A percentile compares a stretch with the other conserved stretches of the same genome.
Conservation (phyloP, 2,329 filamentous ascomycete species). For the Penicillium sp. region DNA sequence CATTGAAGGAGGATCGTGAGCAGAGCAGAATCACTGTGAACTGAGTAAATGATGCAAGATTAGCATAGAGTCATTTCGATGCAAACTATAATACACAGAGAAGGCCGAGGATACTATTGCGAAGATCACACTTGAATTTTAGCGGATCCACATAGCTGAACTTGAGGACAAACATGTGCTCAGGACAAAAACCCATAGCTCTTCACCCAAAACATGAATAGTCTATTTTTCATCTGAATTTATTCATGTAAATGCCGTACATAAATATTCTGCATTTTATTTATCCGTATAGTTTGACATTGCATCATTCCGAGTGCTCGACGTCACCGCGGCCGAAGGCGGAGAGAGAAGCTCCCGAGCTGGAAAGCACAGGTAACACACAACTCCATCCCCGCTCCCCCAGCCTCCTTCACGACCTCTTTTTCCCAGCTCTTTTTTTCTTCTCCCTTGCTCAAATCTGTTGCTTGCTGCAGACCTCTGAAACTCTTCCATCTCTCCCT, state of each 20-base stretch:
- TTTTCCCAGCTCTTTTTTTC: constrained; percentile 9
- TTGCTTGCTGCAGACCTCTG: not conserved
- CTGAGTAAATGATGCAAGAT: not conserved
- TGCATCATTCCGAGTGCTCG: constrained; percentile 20
- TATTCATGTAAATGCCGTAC: too few species aligned
- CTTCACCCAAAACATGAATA: not conserved
- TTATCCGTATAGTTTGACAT: not conserved
- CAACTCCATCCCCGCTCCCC: constrained; percentile 18
- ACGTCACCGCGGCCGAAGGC: constrained; percentile 23
- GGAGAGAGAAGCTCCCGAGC: constrained; percentile 17
- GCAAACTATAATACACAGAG: not conserved
- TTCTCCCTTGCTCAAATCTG: not conserved
- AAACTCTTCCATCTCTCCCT: not conserved
- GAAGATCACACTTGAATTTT: not conserved
- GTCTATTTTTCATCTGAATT: not conserved
- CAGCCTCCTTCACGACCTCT: constrained; percentile 16
- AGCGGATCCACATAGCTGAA: not conserved
- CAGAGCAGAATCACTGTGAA: constrained; percentile 8
- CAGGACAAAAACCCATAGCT: too few species aligned
- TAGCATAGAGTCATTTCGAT: not conserved
- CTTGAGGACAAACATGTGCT: not conserved
- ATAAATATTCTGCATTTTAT: not conserved
- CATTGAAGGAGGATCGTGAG: constrained; percentile 20
- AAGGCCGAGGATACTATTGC: not conserved
- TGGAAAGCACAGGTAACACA: constrained; percentile 21